phyloP scores from a whole-genome alignment of 1,284 basidiomycete genomes.

The Ustilago sp. region DNA sequence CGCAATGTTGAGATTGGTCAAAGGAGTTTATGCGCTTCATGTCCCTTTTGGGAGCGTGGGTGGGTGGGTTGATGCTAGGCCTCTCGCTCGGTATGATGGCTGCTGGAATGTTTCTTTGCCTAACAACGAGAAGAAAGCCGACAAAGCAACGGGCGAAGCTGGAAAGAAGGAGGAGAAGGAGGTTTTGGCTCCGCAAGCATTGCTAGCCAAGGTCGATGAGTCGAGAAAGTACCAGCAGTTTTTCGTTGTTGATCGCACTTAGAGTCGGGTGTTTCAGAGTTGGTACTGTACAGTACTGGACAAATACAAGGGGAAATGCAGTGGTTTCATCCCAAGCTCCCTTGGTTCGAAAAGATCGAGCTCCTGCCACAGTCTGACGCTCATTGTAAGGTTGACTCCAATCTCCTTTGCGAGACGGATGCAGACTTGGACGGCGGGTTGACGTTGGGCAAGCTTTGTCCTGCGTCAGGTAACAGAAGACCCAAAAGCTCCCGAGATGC shows the following conservation, averaged over 20 bases:
- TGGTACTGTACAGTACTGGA: too few relatives aligned
- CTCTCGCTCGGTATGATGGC: conserved; percentile 11
- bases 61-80: conserved; percentile 22
- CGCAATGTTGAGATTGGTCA: conserved; percentile 35
- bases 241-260: conserved; percentile 41
- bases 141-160: fast-evolving
- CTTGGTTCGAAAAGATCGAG: too few relatives aligned
- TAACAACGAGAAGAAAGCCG: neutral
- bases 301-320: too few relatives aligned
- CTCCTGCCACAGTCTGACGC: too few relatives aligned
- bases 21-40: conserved; percentile 4
- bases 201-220: conserved; percentile 7
- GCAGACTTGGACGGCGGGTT: too few relatives aligned
- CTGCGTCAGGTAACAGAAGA: too few relatives aligned
- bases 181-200: too few relatives aligned
- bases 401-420: too few relatives aligned
- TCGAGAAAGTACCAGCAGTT: conserved; percentile 17
- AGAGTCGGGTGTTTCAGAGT: neutral
- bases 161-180: conserved; percentile 5
- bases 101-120: conserved; percentile 5
- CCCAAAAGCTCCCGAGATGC: too few relatives aligned
- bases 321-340: too few relatives aligned
- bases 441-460: too few relatives aligned
- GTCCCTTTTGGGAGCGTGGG: neutral
- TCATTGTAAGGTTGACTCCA: too few relatives aligned